Base-by-base conservation (phyloP, 2,329 filamentous ascomycete genomes). In the Elsinoe perseae region DNA sequence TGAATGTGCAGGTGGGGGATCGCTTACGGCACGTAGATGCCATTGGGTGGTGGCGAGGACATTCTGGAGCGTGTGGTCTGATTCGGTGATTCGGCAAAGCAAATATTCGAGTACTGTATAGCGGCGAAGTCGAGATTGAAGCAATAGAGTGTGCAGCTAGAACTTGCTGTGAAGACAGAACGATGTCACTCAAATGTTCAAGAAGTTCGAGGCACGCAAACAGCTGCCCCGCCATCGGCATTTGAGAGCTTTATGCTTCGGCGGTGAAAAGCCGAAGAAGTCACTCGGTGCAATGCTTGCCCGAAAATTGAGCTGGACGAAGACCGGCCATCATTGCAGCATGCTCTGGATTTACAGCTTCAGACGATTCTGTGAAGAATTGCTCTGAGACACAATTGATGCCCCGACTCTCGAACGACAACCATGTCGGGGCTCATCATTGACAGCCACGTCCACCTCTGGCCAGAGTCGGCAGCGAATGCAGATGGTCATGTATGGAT, bases 401-500 rank as follows among this genome's bases (percentile, higher is more conserved):
- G 28, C 6, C 5, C 12, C 28, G 6, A 30, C 12, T 6, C 6
- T 20, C 38, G 3, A 10, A 18, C 25, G 12, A 20, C 4, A 3
- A 53, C 12, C 12, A 55, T 56, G 42, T 18, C 43, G 4, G 27
- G 18, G 25, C 9, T 60, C 25, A 84, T 95, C 66, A 82, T 96
- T 70, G 91, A 96, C 75, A 86, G 89, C 36, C 92, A 96, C 76
- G 86, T 96, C 72, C 91, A 96, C 74, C 83, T 96, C 66, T 95
- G 83, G 76, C 87, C 89, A 43, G 71, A 75, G 44, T 79, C 80
- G 54, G 86, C 73, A 46, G 68, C 69, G 1, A 70, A 92, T 64
- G 67, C 86, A 54, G 67, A 77, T 56, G 79, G 80, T 36, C 80
- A 95, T 60, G 73, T 80, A 57, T 95, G 89, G 90, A 81, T 82